Conservation (phyloP, 192 early-diverging fungal genomes). For the Coemansia javaensis region DNA sequence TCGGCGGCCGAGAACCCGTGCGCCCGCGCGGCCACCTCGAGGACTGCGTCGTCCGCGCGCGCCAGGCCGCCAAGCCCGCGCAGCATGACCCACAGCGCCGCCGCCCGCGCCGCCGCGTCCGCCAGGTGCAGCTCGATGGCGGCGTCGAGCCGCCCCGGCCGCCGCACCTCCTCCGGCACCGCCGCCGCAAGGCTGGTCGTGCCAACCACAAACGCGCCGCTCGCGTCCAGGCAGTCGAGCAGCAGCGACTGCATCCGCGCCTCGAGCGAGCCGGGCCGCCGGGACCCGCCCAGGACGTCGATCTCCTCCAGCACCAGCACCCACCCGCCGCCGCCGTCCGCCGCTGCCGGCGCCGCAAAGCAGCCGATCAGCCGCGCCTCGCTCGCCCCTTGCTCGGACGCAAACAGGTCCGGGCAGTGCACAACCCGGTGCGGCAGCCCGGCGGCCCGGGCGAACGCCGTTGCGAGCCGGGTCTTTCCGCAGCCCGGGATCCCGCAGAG, state of each 20-base stretch:
- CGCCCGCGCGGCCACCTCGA: slow-evolving; percentile 19
- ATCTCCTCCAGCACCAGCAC: slow-evolving; percentile 43
- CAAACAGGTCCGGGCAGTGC: slow-evolving; percentile 44
- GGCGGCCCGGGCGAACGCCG: slow-evolving; percentile 18
- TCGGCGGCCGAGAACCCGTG: slow-evolving; percentile 79
- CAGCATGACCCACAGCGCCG: slow-evolving; percentile 38
- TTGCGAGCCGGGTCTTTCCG: slow-evolving; percentile 40
- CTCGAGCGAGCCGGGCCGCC: slow-evolving; percentile 24
- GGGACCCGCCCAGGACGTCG: slow-evolving; percentile 37
- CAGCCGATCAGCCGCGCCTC: slow-evolving; percentile 21
- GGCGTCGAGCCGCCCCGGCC: slow-evolving; percentile 28
- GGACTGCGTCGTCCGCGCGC: slow-evolving; percentile 4
- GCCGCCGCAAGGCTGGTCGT: slow-evolving; percentile 22
- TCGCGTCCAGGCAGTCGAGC: slow-evolving; percentile 26
- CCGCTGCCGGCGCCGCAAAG: slow-evolving; percentile 9
- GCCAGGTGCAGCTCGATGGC: slow-evolving; percentile 28
- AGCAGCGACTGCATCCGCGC: slow-evolving; percentile 41
- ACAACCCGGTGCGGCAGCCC: slow-evolving; percentile 16
- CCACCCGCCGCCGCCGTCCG: slow-evolving; percentile 1
- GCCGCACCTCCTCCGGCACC: slow-evolving; percentile 26
- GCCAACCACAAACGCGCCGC: slow-evolving; percentile 33
- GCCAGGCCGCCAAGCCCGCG: slow-evolving; percentile 21
- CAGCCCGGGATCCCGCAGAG: slow-evolving; percentile 42
- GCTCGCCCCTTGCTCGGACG: slow-evolving; percentile 39
- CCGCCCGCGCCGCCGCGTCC: slow-evolving; percentile 18